Evolutionary conservation across 371 early-diverging fungal species (phyloP).

Genomic region (Lichtheimia ramosa): DNA sequence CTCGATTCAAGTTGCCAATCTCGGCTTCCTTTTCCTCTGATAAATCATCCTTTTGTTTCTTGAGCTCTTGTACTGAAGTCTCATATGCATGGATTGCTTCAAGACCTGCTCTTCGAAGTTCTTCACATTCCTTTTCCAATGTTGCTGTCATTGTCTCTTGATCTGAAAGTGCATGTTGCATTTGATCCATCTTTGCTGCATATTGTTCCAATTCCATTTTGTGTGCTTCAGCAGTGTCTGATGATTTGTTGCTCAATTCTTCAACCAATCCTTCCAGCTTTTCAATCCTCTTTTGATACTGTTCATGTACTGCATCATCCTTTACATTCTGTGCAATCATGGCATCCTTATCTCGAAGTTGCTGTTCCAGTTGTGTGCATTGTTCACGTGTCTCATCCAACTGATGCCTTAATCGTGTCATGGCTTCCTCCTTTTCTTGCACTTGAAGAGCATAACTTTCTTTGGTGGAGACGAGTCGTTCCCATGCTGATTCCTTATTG

Average conservation of each 20-base stretch:
- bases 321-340: slow-evolving; percentile 11
- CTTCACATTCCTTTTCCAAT: slow-evolving; percentile 42
- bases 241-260: slow-evolving; percentile 17
- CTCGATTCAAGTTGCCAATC: slow-evolving; percentile 11
- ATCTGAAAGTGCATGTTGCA: slow-evolving; percentile 19
- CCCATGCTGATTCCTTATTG: slow-evolving; percentile 44
- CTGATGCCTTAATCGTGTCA: slow-evolving; percentile 20
- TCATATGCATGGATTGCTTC: slow-evolving; percentile 40
- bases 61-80: slow-evolving; percentile 20
- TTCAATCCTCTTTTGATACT: slow-evolving; percentile 18
- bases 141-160: slow-evolving; percentile 27
- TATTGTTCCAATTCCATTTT: slow-evolving; percentile 6
- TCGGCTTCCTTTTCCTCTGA: slow-evolving; percentile 9
- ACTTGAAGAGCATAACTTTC: slow-evolving; percentile 40
- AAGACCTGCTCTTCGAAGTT: slow-evolving; percentile 29
- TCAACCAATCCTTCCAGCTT: slow-evolving; percentile 18
- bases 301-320: slow-evolving; percentile 12
- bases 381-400: slow-evolving; percentile 13
- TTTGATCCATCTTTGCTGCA: slow-evolving; percentile 9
- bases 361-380: slow-evolving; percentile 8
- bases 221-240: slow-evolving; percentile 10
- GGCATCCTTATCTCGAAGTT: slow-evolving; percentile 13
- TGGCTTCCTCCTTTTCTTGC: slow-evolving; percentile 35
- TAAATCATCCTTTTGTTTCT: slow-evolving; percentile 7
- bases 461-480: slow-evolving; percentile 34